phyloP scores from a whole-genome alignment of 2,329 filamentous ascomycete genomes.

The Niveomyces coronatus region DNA sequence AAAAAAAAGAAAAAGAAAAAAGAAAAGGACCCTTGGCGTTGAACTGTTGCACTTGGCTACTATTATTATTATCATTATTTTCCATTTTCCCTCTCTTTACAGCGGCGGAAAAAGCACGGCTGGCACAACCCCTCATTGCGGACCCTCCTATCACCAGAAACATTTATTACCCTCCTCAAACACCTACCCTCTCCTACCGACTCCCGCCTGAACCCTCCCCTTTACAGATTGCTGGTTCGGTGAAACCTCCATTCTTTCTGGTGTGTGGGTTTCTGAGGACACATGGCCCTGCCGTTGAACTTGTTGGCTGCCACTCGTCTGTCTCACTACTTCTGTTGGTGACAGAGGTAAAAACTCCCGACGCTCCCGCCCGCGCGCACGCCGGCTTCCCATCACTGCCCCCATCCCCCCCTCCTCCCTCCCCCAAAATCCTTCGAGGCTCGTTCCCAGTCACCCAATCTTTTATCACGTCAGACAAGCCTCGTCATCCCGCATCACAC shows the following conservation, averaged over 20 bases:
- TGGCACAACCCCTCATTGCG: conserved; percentile 5
- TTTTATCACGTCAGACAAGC: conserved; percentile 3
- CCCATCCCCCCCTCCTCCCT: too few species aligned
- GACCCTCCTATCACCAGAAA: neutral
- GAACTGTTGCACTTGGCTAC: conserved; percentile 4
- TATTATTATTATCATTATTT: conserved; percentile 2
- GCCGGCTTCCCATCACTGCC: too few species aligned
- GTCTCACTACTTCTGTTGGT: conserved; percentile 1
- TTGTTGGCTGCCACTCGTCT: neutral
- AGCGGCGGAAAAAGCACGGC: conserved; percentile 5
- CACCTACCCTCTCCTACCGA: neutral
- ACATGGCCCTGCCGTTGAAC: conserved; percentile 4
- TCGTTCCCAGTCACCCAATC: neutral
- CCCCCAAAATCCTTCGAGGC: conserved; percentile 1
- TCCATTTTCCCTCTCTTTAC: conserved; percentile 1
- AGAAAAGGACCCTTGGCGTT: conserved; percentile 5
- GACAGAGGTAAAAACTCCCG: too few species aligned
- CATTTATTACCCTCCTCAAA: conserved; percentile 1
- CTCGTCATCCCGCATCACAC: conserved; percentile 1
- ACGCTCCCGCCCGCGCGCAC: too few species aligned
- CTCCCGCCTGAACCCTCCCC: too few species aligned
- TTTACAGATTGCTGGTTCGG: too few species aligned
- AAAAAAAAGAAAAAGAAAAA: conserved; percentile 2
- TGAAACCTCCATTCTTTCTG: too few species aligned
- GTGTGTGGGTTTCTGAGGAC: too few species aligned